phyloP scores from a whole-genome alignment of 495 filamentous ascomycete genomes.

The Aspergillus taichungensis region DNA sequence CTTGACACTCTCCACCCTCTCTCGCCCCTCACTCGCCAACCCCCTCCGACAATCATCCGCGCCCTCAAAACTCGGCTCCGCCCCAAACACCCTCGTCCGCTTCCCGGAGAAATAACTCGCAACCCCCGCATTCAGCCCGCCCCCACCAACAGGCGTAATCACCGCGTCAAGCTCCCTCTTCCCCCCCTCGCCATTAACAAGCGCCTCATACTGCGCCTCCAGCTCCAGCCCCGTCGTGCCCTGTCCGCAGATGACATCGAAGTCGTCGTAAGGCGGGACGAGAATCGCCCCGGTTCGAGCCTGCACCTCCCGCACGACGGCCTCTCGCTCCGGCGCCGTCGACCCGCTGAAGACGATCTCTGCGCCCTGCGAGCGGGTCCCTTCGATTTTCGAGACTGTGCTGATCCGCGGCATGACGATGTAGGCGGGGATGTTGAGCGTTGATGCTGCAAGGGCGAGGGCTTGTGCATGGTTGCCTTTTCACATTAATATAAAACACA shows the following conservation, averaged over 20 bases:
- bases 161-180: conserved; percentile 56
- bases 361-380: conserved; percentile 66
- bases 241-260: conserved; percentile 83
- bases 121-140: conserved; percentile 78
- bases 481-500: background rate
- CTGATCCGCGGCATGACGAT: conserved; percentile 88
- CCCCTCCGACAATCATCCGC: conserved; percentile 75
- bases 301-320: conserved; percentile 57
- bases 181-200: conserved; percentile 23
- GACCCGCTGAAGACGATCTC: conserved; percentile 74
- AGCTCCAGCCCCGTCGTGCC: conserved; percentile 85
- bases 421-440: conserved; percentile 55
- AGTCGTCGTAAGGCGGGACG: conserved; percentile 86
- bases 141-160: conserved; percentile 80
- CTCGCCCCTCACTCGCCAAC: conserved; percentile 38
- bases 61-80: conserved; percentile 77
- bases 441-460: conserved; percentile 73
- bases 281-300: conserved; percentile 62
- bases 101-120: conserved; percentile 66
- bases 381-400: conserved; percentile 77
- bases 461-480: conserved; percentile 94
- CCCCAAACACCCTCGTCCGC: conserved; percentile 69
- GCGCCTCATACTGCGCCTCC: conserved; percentile 54
- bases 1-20: conserved; percentile 56
- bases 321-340: conserved; percentile 74